Evolutionary conservation across 495 filamentous ascomycete genomes (phyloP).

Genomic region (Endocarpon pusillum): DNA sequence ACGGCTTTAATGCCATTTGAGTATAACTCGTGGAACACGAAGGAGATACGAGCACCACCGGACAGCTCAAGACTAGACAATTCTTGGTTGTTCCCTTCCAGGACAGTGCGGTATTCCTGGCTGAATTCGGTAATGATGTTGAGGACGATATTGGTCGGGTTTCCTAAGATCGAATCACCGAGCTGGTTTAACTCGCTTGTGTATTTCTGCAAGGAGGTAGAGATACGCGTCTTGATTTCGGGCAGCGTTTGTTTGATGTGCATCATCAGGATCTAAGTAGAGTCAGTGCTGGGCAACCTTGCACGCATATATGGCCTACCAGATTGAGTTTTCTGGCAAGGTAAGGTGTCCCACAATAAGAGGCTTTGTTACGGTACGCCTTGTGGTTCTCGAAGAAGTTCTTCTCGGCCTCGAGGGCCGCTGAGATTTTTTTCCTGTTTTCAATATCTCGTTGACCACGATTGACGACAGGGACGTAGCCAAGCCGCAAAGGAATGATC

Average conservation of each 20-base stretch:
- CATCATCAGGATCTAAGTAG: conserved; percentile 86
- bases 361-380: conserved; percentile 93
- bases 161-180: conserved; percentile 91
- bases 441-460: conserved; percentile 98
- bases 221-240: conserved; percentile 93
- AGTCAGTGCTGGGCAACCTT: conserved; percentile 5
- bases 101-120: conserved; percentile 87
- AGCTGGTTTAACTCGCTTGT: conserved; percentile 60
- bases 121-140: conserved; percentile 99
- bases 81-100: conserved; percentile 94
- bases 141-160: conserved; percentile 86
- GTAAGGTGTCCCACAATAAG: conserved; percentile 97
- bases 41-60: conserved; percentile 95
- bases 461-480: conserved; percentile 98
- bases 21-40: conserved; percentile 98
- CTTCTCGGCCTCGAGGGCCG: conserved; percentile 86
- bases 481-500: conserved; percentile 87
- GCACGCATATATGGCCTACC: conserved; percentile 22
- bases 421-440: conserved; percentile 85
- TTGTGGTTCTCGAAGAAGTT: conserved; percentile 97
- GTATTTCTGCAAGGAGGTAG: conserved; percentile 85
- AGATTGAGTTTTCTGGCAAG: conserved; percentile 92
- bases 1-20: conserved; percentile 96
- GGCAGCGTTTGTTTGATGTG: conserved; percentile 99
- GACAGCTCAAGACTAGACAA: conserved; percentile 87